phyloP scores from a whole-genome alignment of 768 basidiomycete genomes.

The Rhodotorula toruloides region DNA sequence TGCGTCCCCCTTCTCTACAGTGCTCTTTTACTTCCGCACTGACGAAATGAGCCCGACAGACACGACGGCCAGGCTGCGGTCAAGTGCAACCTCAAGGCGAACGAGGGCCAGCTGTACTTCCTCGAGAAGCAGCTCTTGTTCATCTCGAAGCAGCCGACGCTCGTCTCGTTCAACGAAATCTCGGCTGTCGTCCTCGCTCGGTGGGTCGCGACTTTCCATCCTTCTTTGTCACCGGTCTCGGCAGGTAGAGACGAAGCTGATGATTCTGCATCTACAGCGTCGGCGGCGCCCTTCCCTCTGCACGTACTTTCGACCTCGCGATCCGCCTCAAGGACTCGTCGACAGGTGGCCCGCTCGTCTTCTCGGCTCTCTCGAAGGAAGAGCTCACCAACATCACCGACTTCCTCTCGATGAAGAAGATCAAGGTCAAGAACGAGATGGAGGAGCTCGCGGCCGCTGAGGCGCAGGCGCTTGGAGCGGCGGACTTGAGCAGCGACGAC shows the following conservation, averaged over 20 bases:
- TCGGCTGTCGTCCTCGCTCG: conserved; percentile 85
- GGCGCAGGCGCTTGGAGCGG: conserved; percentile 56
- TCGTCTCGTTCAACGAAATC: conserved; percentile 84
- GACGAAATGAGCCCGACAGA: conserved; percentile 48
- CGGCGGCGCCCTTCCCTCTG: conserved; percentile 76
- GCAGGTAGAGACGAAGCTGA: not conserved
- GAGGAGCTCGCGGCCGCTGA: conserved; percentile 58
- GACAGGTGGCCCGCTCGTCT: conserved; percentile 60
- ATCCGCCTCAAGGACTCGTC: conserved; percentile 78
- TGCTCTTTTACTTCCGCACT: conserved; percentile 9
- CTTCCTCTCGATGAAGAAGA: conserved; percentile 77
- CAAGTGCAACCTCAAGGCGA: conserved; percentile 94
- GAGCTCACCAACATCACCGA: conserved; percentile 80
- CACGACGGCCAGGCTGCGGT: conserved; percentile 88
- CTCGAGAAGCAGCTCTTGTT: conserved; percentile 97
- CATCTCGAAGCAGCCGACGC: conserved; percentile 88
- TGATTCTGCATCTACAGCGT: conserved; percentile 53
- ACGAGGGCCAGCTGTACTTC: conserved; percentile 94
- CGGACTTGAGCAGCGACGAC: conserved; percentile 58
- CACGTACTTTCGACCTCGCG: conserved; percentile 88
- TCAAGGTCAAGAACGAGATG: conserved; percentile 93
- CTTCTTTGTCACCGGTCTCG: not conserved
- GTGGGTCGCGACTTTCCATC: conserved; percentile 43
- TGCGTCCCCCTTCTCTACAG: conserved; percentile 45
- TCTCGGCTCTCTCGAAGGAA: conserved; percentile 91